Evolutionary conservation across 805 yeast genomes (phyloP).

Genomic region (Barnettozyma sucrosica): DNA sequence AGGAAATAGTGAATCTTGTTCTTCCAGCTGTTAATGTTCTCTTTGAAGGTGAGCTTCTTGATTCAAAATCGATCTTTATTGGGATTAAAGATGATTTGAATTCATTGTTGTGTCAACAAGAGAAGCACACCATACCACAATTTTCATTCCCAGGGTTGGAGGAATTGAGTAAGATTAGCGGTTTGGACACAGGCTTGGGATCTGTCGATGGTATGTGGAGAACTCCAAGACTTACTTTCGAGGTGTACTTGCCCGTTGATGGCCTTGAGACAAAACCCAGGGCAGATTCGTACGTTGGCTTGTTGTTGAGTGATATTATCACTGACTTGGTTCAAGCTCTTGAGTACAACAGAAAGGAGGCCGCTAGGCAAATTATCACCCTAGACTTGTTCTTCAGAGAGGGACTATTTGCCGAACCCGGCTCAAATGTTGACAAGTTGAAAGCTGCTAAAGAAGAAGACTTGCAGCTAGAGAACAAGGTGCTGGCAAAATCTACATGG

Average conservation of each 20-base stretch:
- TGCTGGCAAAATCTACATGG: slow-evolving; percentile 52
- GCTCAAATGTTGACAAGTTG: slow-evolving; percentile 71
- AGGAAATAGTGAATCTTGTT: slow-evolving; percentile 42
- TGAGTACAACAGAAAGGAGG: slow-evolving; percentile 86
- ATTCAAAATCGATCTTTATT: slow-evolving; percentile 27
- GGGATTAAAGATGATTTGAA: slow-evolving; percentile 26
- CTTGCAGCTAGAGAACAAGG: slow-evolving; percentile 25
- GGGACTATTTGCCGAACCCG: slow-evolving; percentile 63
- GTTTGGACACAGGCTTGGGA: slow-evolving; percentile 35
- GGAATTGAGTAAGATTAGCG: slow-evolving; percentile 26
- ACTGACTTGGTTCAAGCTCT: slow-evolving; percentile 70
- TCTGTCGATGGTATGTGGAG: slow-evolving; percentile 65
- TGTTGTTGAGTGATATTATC: slow-evolving; percentile 68
- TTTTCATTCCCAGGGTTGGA: slow-evolving; percentile 34
- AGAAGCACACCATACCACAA: slow-evolving; percentile 20
- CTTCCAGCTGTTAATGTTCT: slow-evolving; percentile 38
- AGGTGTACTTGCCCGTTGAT: slow-evolving; percentile 48
- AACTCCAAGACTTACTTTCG: slow-evolving; percentile 53
- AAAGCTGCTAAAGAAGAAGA: slow-evolving; percentile 36
- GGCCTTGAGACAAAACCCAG: slow-evolving; percentile 66
- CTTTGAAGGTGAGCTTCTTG: slow-evolving; percentile 22
- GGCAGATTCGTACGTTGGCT: slow-evolving; percentile 43
- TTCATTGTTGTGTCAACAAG: slow-evolving; percentile 13
- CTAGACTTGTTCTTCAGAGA: slow-evolving; percentile 67
- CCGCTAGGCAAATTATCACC: slow-evolving; percentile 73